These are phyloP conservation scores for Schizochytrium sp. DNA, from an alignment of 108 stramenopile species.

Conservation along the genomic window DNA sequence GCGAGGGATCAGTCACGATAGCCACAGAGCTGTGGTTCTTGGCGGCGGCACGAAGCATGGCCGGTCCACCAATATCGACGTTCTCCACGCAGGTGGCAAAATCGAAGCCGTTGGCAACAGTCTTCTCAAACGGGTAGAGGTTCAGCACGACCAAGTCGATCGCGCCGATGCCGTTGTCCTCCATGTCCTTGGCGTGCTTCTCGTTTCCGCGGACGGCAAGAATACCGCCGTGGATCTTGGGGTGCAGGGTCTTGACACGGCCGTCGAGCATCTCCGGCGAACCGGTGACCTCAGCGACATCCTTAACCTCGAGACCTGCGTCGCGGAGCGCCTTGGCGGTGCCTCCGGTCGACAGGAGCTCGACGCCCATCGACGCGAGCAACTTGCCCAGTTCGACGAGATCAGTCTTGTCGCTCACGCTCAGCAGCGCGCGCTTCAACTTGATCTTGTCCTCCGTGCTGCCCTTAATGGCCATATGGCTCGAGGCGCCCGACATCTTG, in stretches of 20 bases:
- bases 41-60: slow-evolving; percentile 90
- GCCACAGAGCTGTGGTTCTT: slow-evolving; percentile 94
- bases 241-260: slow-evolving; percentile 96
- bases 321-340: slow-evolving; percentile 76
- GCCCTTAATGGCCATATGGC: not conserved
- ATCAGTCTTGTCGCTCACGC: slow-evolving; percentile 91
- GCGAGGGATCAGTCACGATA: slow-evolving; percentile 75
- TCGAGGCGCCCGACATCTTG: not conserved
- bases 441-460: not conserved
- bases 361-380: slow-evolving; percentile 67
- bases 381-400: slow-evolving; percentile 76
- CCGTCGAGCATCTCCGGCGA: slow-evolving; percentile 91
- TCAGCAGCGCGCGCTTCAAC: slow-evolving; percentile 76
- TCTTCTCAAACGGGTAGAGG: slow-evolving; percentile 91
- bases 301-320: slow-evolving; percentile 70
- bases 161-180: slow-evolving; percentile 67
- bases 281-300: slow-evolving; percentile 85
- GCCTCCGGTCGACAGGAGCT: slow-evolving; percentile 92
- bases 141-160: slow-evolving; percentile 97
- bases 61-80: slow-evolving; percentile 98
- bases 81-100: slow-evolving; percentile 96
- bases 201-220: slow-evolving; percentile 86
- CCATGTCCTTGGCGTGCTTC: slow-evolving; percentile 75
- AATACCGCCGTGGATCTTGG: slow-evolving; percentile 91
- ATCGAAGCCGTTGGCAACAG: slow-evolving; percentile 72